A percentile compares a stretch with the other conserved stretches of the same genome.
Conservation (phyloP, 225 moss, liverwort and hornwort genomes). For the Marchantia polymorpha region DNA sequence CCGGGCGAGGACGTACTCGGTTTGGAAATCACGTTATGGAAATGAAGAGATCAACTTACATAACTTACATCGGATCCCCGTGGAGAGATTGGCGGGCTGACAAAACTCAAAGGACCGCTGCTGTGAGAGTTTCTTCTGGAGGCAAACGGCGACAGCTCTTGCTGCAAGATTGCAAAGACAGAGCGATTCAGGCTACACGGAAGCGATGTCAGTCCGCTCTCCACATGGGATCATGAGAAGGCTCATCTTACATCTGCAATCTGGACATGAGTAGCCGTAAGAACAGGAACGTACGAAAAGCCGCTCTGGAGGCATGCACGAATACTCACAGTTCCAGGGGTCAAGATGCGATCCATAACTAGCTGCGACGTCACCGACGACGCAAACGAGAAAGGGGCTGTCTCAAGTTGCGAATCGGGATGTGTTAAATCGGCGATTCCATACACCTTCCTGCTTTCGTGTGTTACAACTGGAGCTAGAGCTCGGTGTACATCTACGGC, state of each 20-base stretch:
- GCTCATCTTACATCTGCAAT: too few relatives aligned
- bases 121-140: conserved; percentile 68
- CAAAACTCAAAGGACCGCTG: conserved; percentile 55
- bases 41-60: background rate
- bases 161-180: conserved; percentile 6
- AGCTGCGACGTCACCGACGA: conserved; percentile 60
- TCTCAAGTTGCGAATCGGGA: conserved; percentile 53
- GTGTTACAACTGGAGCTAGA: conserved; percentile 46
- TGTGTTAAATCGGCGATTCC: conserved; percentile 25
- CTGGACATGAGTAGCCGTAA: too few relatives aligned
- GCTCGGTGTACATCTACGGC: conserved; percentile 61
- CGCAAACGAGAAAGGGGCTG: conserved; percentile 61
- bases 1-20: too few relatives aligned
- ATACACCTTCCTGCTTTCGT: conserved; percentile 30
- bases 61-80: conserved; percentile 45
- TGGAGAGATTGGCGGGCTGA: conserved; percentile 62
- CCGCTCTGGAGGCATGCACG: background rate
- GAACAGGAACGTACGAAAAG: background rate
- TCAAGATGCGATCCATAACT: conserved; percentile 68
- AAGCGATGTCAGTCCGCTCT: background rate
- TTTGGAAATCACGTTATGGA: background rate
- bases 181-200: background rate
- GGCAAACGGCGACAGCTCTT: conserved; percentile 60
- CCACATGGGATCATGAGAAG: too few relatives aligned
- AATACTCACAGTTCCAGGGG: conserved; percentile 50